Evolutionary conservation across 2,329 filamentous ascomycete genomes (phyloP).

Genomic region (Aaosphaeria arxii): DNA sequence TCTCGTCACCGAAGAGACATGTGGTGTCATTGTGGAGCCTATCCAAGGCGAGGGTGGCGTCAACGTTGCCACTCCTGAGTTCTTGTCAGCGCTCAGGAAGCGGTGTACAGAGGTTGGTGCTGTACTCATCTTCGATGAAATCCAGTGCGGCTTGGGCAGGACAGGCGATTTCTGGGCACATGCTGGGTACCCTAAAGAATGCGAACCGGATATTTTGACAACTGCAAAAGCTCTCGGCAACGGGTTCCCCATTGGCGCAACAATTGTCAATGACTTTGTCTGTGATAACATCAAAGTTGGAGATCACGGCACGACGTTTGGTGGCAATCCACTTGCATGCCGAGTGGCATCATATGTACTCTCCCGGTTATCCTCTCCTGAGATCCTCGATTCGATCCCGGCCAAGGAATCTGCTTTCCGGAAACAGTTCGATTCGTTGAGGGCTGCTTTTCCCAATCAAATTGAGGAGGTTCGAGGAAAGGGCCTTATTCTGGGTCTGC

Average conservation of each 20-base stretch:
- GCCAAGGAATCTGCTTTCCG: slow-evolving; percentile 63
- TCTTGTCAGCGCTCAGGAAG: slow-evolving; percentile 77
- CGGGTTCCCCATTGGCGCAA: slow-evolving; percentile 90
- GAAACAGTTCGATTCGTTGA: slow-evolving; percentile 56
- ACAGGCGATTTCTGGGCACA: slow-evolving; percentile 94
- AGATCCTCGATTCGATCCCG: slow-evolving; percentile 67
- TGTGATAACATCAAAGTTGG: slow-evolving; percentile 68
- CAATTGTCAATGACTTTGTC: slow-evolving; percentile 64
- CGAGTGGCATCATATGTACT: slow-evolving; percentile 86
- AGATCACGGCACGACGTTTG: slow-evolving; percentile 93
- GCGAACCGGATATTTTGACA: slow-evolving; percentile 91
- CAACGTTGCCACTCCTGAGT: slow-evolving; percentile 76
- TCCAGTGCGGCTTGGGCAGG: slow-evolving; percentile 87
- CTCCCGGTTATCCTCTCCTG: slow-evolving; percentile 66
- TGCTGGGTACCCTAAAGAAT: slow-evolving; percentile 66
- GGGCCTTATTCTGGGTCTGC: slow-evolving; percentile 82
- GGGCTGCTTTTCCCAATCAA: slow-evolving; percentile 64
- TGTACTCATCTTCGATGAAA: slow-evolving; percentile 92
- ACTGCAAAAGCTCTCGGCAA: slow-evolving; percentile 96
- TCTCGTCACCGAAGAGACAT: slow-evolving; percentile 80
- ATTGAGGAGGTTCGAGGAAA: slow-evolving; percentile 77
- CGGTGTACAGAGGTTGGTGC: slow-evolving; percentile 85
- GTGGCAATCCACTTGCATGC: slow-evolving; percentile 84
- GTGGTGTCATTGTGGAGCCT: slow-evolving; percentile 92
- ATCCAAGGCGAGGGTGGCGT: slow-evolving; percentile 97